Evolutionary conservation across 1,284 basidiomycete genomes (phyloP).

Genomic region (Puccinia sorghi): DNA sequence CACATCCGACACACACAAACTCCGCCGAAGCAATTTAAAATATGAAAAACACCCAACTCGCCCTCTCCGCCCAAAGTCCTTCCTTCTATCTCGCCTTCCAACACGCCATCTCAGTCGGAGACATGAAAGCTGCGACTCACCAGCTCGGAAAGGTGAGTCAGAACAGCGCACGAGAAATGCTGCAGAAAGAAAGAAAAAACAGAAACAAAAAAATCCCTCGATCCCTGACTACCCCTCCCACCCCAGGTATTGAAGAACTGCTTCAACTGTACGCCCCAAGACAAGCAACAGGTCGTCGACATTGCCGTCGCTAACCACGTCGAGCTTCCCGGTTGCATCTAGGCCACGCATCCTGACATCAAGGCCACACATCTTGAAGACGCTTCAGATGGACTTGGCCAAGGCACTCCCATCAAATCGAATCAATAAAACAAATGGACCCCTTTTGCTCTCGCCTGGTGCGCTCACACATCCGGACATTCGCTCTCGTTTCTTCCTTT

Average conservation of each 20-base stretch:
- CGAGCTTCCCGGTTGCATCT: background rate
- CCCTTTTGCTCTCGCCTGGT: background rate
- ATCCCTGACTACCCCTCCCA: background rate
- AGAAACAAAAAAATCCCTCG: too few species aligned
- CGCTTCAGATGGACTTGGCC: too few species aligned
- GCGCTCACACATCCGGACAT: background rate
- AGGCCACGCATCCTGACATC: background rate
- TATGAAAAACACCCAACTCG: background rate
- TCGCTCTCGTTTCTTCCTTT: background rate
- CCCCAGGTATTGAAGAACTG: conserved; percentile 28
- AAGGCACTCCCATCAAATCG: too few species aligned
- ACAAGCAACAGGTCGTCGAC: background rate
- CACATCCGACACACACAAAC: background rate
- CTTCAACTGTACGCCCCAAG: background rate
- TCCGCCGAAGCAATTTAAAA: background rate
- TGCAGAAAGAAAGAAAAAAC: background rate
- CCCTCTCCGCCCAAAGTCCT: background rate
- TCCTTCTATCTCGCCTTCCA: conserved; percentile 18
- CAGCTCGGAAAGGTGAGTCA: conserved; percentile 11
- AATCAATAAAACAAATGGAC: too few species aligned
- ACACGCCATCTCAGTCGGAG: background rate
- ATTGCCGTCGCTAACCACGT: background rate
- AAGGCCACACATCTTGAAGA: too few species aligned
- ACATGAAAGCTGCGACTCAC: background rate
- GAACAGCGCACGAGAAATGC: background rate